Base-by-base conservation (phyloP, 148 eudicot genomes). In the Selenicereus undatus region DNA sequence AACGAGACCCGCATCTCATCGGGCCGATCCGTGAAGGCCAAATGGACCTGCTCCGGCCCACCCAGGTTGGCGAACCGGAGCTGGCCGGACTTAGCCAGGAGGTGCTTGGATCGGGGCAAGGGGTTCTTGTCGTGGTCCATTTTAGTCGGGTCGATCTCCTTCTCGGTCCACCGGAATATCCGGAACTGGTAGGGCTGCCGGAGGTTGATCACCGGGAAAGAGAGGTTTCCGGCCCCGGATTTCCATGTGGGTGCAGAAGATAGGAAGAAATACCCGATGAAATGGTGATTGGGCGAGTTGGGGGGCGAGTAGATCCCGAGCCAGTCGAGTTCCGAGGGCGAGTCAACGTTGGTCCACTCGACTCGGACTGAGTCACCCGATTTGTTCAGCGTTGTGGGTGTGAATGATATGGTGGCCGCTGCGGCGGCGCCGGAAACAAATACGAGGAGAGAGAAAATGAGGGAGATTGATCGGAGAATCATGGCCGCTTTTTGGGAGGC, bases 1-100 rank as follows among this genome's bases (percentile, higher is more conserved):
- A 97, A 97, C 93, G 90, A 83, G 2, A 92, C 94, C 86, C 98
- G 60, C 98, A 97, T 94, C 87, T 94, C 95, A 78, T 86, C 93
- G 18, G 62, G 91, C 69, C 79, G 64, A 12, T 86, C 95, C 77
- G 93, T 87, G 68, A 91, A 89, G 42, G 92, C 91, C 86, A 97
- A 71, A 35, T 89, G 98, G 29, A 91, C 86, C 90, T 97, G 99
- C 83, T 97, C 97, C 21, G 99, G 99, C 17, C 94, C 97, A 3
- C 82, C 88, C 22, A 89, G 90, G 85, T 84, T 75, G 16, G 76
- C 86, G 45, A 94, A 97, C 71, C 89, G 42, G 51, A 94, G 32
- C 81, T 76, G 79, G 24, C 81, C 87, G 8, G 95, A 88, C 64
- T 43, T 73, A 3, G 86, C 95, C 80, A 94, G 62, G 64, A 87